These are phyloP conservation scores for Cladosporium sp. DNA, from an alignment of 2,329 filamentous ascomycete genomes.

Conservation along the genomic window DNA sequence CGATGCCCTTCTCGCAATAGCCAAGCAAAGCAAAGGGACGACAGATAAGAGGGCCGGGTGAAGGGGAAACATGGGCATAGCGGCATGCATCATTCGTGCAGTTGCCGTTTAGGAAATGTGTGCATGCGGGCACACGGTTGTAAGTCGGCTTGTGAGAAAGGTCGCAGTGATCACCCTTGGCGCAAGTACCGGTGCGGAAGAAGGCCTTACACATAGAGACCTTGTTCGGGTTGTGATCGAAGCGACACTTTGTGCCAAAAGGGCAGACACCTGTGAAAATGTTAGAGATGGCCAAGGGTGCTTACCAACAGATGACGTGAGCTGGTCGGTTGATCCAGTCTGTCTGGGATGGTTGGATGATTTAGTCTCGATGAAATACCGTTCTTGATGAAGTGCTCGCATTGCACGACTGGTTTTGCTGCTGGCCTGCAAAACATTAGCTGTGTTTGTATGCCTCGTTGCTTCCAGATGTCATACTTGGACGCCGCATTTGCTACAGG, in stretches of 20 bases:
- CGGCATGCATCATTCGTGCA: conserved; percentile 84
- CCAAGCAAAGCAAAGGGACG: conserved; percentile 80
- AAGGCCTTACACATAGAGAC: conserved; percentile 89
- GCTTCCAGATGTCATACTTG: not conserved
- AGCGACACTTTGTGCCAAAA: conserved; percentile 77
- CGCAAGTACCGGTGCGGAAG: conserved; percentile 76
- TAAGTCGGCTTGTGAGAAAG: conserved; percentile 83
- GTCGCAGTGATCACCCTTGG: conserved; percentile 77
- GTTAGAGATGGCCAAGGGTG: conserved; percentile 27
- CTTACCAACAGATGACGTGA: conserved; percentile 24
- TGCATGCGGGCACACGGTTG: conserved; percentile 81
- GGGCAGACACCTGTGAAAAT: conserved; percentile 70
- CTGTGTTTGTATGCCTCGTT: too few relatives aligned
- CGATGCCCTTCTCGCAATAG: conserved; percentile 79
- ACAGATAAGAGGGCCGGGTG: conserved; percentile 77
- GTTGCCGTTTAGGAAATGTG: conserved; percentile 86
- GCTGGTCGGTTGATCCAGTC: conserved; percentile 6
- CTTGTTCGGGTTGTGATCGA: conserved; percentile 79
- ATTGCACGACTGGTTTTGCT: conserved; percentile 28
- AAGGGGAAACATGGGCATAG: conserved; percentile 81
- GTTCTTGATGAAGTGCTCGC: conserved; percentile 38
- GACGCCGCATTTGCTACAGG: conserved; percentile 18
- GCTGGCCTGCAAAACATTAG: not conserved
- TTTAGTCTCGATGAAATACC: conserved; percentile 28
- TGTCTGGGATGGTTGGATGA: conserved; percentile 2